A percentile compares a stretch with the other conserved stretches of the same genome.
Conservation (phyloP, 208 protist genomes). For the Angomonas deanei region DNA sequence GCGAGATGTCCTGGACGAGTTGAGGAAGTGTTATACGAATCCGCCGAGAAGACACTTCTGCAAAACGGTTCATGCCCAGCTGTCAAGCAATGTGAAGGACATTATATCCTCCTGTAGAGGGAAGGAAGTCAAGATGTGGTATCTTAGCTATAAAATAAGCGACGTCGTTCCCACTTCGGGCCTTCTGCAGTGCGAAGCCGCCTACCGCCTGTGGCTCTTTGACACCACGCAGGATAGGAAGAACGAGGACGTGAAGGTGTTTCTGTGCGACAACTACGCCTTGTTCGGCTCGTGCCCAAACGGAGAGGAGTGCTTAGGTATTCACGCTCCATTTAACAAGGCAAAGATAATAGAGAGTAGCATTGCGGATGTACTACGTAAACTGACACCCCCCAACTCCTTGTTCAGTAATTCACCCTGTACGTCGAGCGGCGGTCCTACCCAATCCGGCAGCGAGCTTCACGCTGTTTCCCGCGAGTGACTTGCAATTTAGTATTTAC, state of each 20-base stretch:
- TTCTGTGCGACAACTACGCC: conserved; percentile 17
- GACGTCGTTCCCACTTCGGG: conserved; percentile 10
- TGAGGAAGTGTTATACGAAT: conserved; percentile 7
- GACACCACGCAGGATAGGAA: conserved; percentile 1
- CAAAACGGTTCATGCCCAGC: conserved; percentile 9
- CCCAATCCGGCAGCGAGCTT: neutral
- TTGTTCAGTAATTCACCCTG: neutral
- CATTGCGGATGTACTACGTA: neutral
- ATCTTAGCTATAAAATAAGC: conserved; percentile 13
- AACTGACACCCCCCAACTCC: neutral
- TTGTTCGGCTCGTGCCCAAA: conserved; percentile 13
- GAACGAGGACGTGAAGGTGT: conserved; percentile 7
- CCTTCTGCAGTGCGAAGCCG: conserved; percentile 13
- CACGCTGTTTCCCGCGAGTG: neutral
- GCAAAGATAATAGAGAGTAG: neutral
- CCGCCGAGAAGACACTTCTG: conserved; percentile 10
- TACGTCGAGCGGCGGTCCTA: neutral
- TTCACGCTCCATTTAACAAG: conserved; percentile 10
- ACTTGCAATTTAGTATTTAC: neutral
- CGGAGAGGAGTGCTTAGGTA: conserved; percentile 13
- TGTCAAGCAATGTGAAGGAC: conserved; percentile 6
- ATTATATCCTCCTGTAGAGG: conserved; percentile 1
- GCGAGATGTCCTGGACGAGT: conserved; percentile 2
- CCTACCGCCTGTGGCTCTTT: conserved; percentile 18
- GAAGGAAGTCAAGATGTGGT: conserved; percentile 14